Evolutionary conservation across 176 grass and related monocot species (phyloP).

Genomic region (Musa acuminata): DNA sequence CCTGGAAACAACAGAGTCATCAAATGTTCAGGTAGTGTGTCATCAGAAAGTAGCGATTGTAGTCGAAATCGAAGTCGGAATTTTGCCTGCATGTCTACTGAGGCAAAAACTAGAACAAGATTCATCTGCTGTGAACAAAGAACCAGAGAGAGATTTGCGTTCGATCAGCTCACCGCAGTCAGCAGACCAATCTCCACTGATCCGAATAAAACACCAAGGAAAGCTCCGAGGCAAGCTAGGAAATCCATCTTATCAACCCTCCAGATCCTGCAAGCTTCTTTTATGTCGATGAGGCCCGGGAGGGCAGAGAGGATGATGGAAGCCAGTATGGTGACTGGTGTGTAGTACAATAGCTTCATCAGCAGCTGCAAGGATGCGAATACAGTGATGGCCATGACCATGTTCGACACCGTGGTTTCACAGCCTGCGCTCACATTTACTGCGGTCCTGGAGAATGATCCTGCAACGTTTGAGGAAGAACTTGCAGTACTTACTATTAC

Average conservation of each 20-base stretch:
- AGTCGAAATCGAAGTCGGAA: too few relatives aligned
- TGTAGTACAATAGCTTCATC: slow-evolving; percentile 79
- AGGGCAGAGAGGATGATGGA: slow-evolving; percentile 93
- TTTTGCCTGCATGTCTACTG: too few relatives aligned
- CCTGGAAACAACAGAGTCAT: slow-evolving; percentile 27
- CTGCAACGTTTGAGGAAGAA: slow-evolving; percentile 23
- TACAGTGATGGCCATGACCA: slow-evolving; percentile 76
- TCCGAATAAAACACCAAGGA: slow-evolving; percentile 77
- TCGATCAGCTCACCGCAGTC: slow-evolving; percentile 40
- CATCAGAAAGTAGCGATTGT: too few relatives aligned
- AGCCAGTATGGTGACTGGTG: slow-evolving; percentile 74
- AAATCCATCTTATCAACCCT: slow-evolving; percentile 95
- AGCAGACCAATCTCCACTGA: slow-evolving; percentile 86
- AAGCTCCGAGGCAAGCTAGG: slow-evolving; percentile 65
- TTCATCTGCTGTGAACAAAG: too few relatives aligned
- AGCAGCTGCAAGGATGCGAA: slow-evolving; percentile 52
- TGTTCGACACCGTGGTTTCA: slow-evolving; percentile 66
- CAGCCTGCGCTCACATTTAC: slow-evolving; percentile 87
- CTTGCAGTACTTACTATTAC: too few relatives aligned
- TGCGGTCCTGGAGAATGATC: slow-evolving; percentile 81
- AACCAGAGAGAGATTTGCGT: too few relatives aligned
- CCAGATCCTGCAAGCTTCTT: slow-evolving; percentile 68
- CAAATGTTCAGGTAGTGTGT: too few relatives aligned
- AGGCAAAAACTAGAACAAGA: too few relatives aligned
- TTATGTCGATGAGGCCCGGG: slow-evolving; percentile 75